Evolutionary conservation across 139 green algal species (phyloP), one percentile per base, ranked within the genome.

Genomic region (Desmodesmus armatus): DNA sequence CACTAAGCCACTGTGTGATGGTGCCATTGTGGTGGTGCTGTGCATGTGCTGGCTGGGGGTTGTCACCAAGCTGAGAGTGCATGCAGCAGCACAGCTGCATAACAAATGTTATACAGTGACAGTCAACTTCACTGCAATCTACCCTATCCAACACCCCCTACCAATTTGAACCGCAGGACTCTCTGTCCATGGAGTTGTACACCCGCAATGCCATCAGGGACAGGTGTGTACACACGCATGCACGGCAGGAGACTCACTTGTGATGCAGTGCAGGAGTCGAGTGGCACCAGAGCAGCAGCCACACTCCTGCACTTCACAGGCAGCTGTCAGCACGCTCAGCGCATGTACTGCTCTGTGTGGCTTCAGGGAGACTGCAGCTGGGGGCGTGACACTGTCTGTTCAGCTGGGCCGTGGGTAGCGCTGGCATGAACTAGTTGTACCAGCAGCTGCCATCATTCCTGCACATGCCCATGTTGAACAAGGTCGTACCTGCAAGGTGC

Each of bases 161-260:
- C n/a, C n/a, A n/a, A n/a, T n/a, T n/a, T n/a, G n/a, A n/a, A n/a
- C n/a, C 44, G 63, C 89, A 91, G 84, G 90, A 95, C 51, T 92
- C 87, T 0, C 89, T 95, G 85, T 93, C 88, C 0, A 89, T 94
- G 84, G 91, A 96, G 76, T 82, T 96, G 37, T 83, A 92, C 25
- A 87, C 88, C 0, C 55, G 83, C 5, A 93, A 83, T 27, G 91
- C 86, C 21, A 92, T 97, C 31, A 88, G 90, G 3, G 94, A 97
- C 89, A 94, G 87, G 87, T 94, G 4, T 17, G 78, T 15, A 25
- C 63, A 72, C 31, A 2, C 63, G 3, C 5, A 6, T 27, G 23
- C 5, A 17, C 1, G 29, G 23, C 63, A 41, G 17, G 55, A 33
- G 9, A 33, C 21, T 65, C n/a, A n/a, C n/a, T n/a, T n/a, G n/a